These are phyloP conservation scores for Rhamnella rubrinervis DNA, from an alignment of 331 rosid species.

Conservation along the genomic window DNA sequence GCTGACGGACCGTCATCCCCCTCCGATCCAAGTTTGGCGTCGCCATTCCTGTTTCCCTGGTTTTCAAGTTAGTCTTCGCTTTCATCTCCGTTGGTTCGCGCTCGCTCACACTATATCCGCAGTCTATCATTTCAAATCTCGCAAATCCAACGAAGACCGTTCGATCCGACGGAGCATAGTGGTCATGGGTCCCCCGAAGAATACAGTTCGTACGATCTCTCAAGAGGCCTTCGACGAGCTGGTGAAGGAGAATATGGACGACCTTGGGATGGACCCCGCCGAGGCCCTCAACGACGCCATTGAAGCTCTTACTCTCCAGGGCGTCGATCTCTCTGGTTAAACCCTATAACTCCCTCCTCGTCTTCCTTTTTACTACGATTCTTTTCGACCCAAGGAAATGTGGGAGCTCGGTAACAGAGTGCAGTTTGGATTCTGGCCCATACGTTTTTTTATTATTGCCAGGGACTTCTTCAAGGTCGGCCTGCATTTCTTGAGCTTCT, in stretches of 20 bases:
- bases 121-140: background rate
- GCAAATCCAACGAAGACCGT: background rate
- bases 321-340: constrained; percentile 89
- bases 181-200: constrained; percentile 61
- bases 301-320: constrained; percentile 80
- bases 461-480: no score
- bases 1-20: no score
- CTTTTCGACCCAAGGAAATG: constrained; percentile 1
- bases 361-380: background rate
- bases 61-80: constrained; percentile 17
- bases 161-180: constrained; percentile 12
- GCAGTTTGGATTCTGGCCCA: constrained; percentile 7
- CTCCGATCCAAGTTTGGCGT: no score
- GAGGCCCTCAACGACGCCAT: constrained; percentile 90
- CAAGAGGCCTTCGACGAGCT: constrained; percentile 86
- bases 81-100: background rate
- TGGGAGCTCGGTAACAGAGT: background rate
- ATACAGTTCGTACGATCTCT: constrained; percentile 64
- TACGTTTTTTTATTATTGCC: no score
- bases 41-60: no score
- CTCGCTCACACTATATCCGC: background rate
- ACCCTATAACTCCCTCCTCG: background rate
- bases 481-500: no score
- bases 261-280: constrained; percentile 82
- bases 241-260: constrained; percentile 83